A percentile compares a stretch with the other conserved stretches of the same genome.
These are phyloP conservation scores for Achaetomium macrosporum DNA, from an alignment of 2,329 filamentous ascomycete species.

Conservation along the genomic window DNA sequence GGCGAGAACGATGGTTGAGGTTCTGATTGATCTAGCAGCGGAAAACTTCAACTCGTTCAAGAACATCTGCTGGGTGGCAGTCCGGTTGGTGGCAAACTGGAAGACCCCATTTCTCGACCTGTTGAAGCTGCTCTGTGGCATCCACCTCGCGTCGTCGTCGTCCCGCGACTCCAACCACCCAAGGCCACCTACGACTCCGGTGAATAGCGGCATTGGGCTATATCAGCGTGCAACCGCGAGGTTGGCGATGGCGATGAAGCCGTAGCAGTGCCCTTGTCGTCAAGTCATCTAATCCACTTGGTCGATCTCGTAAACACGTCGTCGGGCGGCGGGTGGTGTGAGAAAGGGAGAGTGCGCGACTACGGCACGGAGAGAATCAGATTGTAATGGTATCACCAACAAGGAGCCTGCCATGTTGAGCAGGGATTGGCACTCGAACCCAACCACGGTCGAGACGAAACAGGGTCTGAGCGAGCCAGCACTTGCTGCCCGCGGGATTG, in stretches of 20 bases:
- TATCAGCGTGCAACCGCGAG: constrained; percentile 23
- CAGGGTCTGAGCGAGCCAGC: constrained; percentile 36
- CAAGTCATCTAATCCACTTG: constrained; percentile 40
- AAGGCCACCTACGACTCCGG: constrained; percentile 21
- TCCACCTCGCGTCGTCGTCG: constrained; percentile 24
- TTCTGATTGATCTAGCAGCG: constrained; percentile 52
- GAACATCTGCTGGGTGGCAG: constrained; percentile 37
- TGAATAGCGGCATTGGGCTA: constrained; percentile 25
- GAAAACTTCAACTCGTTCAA: constrained; percentile 48
- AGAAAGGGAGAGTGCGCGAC: constrained; percentile 26
- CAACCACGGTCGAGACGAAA: constrained; percentile 41
- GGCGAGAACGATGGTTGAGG: constrained; percentile 56
- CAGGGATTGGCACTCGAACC: constrained; percentile 25
- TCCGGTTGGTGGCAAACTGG: constrained; percentile 34
- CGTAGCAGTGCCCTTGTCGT: constrained; percentile 32
- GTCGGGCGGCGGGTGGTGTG: constrained; percentile 16
- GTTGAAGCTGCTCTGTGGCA: constrained; percentile 16
- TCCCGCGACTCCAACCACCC: constrained; percentile 31
- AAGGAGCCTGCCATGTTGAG: constrained; percentile 7
- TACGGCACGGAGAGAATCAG: constrained; percentile 21
- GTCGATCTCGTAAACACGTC: constrained; percentile 26
- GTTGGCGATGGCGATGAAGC: constrained; percentile 29
- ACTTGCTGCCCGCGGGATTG: constrained; percentile 28
- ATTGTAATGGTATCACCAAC: constrained; percentile 21
- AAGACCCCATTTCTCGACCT: constrained; percentile 18